Percentiles rank a stretch among this genome's conserved stretches.
Conservation (phyloP, 1,139 yeast species). For the Sugiyamaella neomexicana region DNA sequence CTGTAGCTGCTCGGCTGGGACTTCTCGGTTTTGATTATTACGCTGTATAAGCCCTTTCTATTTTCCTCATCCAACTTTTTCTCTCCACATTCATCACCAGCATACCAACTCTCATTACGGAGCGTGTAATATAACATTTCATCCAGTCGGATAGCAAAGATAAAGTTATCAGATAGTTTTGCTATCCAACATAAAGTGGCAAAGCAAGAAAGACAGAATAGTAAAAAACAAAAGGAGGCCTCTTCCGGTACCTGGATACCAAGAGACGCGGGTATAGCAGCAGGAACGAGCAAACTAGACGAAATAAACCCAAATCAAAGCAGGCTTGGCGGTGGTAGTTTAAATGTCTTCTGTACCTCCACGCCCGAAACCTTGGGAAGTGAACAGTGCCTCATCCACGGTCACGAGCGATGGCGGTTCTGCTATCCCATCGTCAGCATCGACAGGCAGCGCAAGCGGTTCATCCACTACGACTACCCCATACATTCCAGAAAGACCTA, state of each 20-base stretch:
- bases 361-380: slow-evolving; percentile 81
- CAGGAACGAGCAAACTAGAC: background rate
- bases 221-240: background rate
- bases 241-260: too few species aligned
- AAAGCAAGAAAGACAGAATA: background rate
- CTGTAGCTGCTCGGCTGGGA: slow-evolving; percentile 5
- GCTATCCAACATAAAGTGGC: background rate
- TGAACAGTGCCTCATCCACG: slow-evolving; percentile 40
- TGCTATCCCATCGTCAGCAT: slow-evolving; percentile 12
- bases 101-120: background rate
- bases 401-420: slow-evolving; percentile 29
- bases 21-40: slow-evolving; percentile 6
- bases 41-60: background rate
- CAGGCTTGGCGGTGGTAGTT: background rate
- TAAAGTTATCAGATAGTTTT: too few species aligned
- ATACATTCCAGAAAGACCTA: slow-evolving; percentile 36
- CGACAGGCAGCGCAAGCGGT: slow-evolving; percentile 16
- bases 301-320: too few species aligned
- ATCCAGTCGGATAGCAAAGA: too few species aligned
- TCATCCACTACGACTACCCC: slow-evolving; percentile 28
- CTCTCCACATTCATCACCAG: background rate
- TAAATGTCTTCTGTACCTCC: slow-evolving; percentile 44
- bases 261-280: background rate
- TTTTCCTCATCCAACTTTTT: background rate
- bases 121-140: too few species aligned